Evolutionary conservation across 2,329 filamentous ascomycete genomes (phyloP).

Genomic region (Diatrype stigma): DNA sequence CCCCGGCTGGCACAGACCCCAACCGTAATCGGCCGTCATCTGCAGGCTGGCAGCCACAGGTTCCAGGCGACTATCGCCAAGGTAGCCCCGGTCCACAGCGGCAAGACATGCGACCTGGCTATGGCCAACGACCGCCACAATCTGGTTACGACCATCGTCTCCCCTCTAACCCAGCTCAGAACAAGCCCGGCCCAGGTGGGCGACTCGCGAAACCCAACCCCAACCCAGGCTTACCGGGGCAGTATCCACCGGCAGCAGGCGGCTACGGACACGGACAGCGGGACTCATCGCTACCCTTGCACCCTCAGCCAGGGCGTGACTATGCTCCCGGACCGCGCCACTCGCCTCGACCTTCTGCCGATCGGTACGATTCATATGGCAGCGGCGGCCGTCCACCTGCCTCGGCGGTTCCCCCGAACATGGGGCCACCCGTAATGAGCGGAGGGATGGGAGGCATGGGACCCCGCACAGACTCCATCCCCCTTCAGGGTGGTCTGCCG

Average conservation of each 20-base stretch:
- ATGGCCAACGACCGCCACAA: conserved; percentile 21
- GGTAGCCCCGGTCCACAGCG: conserved; percentile 23
- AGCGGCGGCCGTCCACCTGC: too few species aligned
- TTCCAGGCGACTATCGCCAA: conserved; percentile 34
- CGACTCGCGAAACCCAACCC: conserved; percentile 35
- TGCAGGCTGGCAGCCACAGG: conserved; percentile 41
- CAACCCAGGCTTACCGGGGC: conserved; percentile 23
- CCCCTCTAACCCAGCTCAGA: conserved; percentile 27
- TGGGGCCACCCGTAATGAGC: conserved; percentile 22
- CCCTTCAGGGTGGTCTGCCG: conserved; percentile 24
- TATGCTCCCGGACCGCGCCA: conserved; percentile 35
- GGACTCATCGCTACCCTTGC: conserved; percentile 19
- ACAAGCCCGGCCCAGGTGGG: conserved; percentile 32
- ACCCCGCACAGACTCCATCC: conserved; percentile 19
- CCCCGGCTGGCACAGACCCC: conserved; percentile 36
- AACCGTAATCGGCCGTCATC: conserved; percentile 39
- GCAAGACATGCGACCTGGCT: conserved; percentile 19
- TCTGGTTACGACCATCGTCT: conserved; percentile 21
- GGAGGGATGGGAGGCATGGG: conserved; percentile 24
- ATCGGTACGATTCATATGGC: conserved; percentile 23
- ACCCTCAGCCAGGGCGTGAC: conserved; percentile 28
- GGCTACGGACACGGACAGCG: conserved; percentile 18
- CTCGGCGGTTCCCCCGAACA: conserved; percentile 16
- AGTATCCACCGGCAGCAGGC: conserved; percentile 16
- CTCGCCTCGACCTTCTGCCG: conserved; percentile 27